Evolutionary conservation across 495 filamentous ascomycete species (phyloP).

Genomic region (Diplogelasinospora grovesii): DNA sequence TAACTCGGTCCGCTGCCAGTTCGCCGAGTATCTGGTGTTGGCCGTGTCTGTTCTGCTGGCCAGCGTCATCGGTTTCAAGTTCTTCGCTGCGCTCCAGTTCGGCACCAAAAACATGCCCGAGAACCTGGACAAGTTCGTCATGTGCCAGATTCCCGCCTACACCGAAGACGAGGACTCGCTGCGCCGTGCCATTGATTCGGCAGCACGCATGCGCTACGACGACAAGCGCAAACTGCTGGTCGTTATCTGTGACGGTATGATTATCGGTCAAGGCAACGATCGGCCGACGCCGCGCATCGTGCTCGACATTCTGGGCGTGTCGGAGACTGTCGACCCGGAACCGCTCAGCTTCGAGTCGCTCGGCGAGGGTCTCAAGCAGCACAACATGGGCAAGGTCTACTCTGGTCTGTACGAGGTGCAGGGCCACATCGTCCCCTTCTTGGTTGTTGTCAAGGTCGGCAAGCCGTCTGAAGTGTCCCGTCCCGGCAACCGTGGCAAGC

Average conservation of each 20-base stretch:
- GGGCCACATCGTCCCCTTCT: constrained; percentile 94
- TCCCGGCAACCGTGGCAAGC: constrained; percentile 96
- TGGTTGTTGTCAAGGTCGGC: constrained; percentile 95
- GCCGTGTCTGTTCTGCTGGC: constrained; percentile 80
- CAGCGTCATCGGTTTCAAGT: constrained; percentile 86
- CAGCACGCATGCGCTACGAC: constrained; percentile 92
- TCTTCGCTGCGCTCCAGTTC: constrained; percentile 93
- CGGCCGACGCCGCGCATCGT: constrained; percentile 92
- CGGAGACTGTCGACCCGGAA: constrained; percentile 91
- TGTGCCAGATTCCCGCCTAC: constrained; percentile 95
- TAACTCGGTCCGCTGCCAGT: constrained; percentile 77
- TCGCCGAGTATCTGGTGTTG: constrained; percentile 86
- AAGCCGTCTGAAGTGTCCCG: constrained; percentile 96
- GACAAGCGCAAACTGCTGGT: constrained; percentile 96
- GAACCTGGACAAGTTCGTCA: constrained; percentile 96
- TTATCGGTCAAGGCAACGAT: constrained; percentile 97
- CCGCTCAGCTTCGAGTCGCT: constrained; percentile 95
- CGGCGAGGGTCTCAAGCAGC: constrained; percentile 92
- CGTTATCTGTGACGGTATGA: constrained; percentile 97
- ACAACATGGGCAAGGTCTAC: constrained; percentile 99
- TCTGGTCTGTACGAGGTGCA: constrained; percentile 96
- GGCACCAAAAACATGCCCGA: constrained; percentile 84
- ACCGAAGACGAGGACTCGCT: constrained; percentile 98
- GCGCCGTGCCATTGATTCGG: constrained; percentile 92
- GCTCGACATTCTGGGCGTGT: constrained; percentile 91